Evolutionary conservation across 768 basidiomycete genomes (phyloP).

Genomic region (Panaeolus cyanescens): DNA sequence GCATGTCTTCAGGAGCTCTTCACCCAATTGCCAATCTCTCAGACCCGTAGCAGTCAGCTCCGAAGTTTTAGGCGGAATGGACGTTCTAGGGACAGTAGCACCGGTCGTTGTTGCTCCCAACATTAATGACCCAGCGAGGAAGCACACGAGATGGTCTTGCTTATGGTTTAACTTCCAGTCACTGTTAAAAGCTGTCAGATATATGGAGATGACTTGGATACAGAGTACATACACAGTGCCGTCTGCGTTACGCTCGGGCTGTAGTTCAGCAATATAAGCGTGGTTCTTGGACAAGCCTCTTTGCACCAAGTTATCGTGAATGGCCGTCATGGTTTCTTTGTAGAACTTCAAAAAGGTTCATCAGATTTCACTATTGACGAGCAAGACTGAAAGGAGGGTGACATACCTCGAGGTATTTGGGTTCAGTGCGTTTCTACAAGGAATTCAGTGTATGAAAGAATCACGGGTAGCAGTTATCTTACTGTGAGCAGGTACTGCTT

Average conservation of each 20-base stretch:
- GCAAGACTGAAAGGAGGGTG: not conserved
- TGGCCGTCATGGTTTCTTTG: constrained; percentile 77
- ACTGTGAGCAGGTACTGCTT: constrained; percentile 90
- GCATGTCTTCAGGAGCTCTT: constrained; percentile 86
- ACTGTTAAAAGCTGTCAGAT: constrained; percentile 34
- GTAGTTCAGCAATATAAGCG: constrained; percentile 81
- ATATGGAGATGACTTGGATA: not conserved
- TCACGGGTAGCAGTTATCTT: not conserved
- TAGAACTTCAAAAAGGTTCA: constrained; percentile 79
- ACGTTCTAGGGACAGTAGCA: constrained; percentile 47
- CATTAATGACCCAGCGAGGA: constrained; percentile 90
- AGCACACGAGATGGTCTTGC: constrained; percentile 97
- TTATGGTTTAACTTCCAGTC: constrained; percentile 76
- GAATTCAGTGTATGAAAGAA: not conserved
- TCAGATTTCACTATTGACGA: not conserved
- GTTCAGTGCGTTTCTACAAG: constrained; percentile 69
- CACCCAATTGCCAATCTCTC: constrained; percentile 83
- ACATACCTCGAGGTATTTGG: constrained; percentile 71
- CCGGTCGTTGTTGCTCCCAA: constrained; percentile 78
- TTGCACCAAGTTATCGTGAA: constrained; percentile 72
- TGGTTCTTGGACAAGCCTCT: constrained; percentile 59
- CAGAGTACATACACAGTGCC: constrained; percentile 35
- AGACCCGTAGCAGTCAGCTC: constrained; percentile 63
- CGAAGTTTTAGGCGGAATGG: constrained; percentile 62
- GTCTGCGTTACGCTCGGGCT: constrained; percentile 47